These are phyloP conservation scores for Zea mays DNA, from an alignment of 176 grass and related monocot genomes.

Conservation along the genomic window Zm-B73-REFERENCE-NAM-5.0 NC_050100.1:77145501-77146000, in stretches of 20 bases:
- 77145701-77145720: conserved; percentile 14
- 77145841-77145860: too few relatives aligned
- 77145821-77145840: neutral
- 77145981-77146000: neutral
- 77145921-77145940: neutral
- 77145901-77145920: neutral
- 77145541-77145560: conserved; percentile 70
- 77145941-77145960: neutral
- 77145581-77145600: conserved; percentile 62
- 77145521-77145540: conserved; percentile 79
- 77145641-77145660: conserved; percentile 3
- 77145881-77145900: neutral
- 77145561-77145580: conserved; percentile 62
- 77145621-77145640: conserved; percentile 27
- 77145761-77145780: neutral
- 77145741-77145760: neutral
- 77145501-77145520: conserved; percentile 94
- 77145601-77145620: conserved; percentile 68
- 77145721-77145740: neutral
- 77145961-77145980: neutral
- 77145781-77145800: neutral
- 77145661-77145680: conserved; percentile 24
- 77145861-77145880: too few relatives aligned
- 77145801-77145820: neutral
- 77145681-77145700: conserved; percentile 13